Percentiles rank a stretch among this genome's conserved stretches.
Evolutionary conservation across 148 eudicot genomes (phyloP).

Genomic region (Heliamphora exappendiculata): DNA sequence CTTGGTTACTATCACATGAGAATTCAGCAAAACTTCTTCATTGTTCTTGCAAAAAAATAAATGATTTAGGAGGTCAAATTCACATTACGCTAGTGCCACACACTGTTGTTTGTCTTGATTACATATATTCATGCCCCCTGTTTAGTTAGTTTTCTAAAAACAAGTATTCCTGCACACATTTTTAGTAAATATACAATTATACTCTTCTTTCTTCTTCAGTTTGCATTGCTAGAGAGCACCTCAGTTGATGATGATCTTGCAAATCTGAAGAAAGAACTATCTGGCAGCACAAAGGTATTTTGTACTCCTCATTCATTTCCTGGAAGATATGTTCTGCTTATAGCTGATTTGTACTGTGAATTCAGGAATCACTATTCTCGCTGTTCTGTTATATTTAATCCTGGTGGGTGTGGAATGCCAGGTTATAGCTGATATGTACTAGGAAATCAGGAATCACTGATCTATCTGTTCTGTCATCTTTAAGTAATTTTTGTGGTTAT

Average conservation of each 20-base stretch:
- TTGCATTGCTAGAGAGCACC: constrained; percentile 81
- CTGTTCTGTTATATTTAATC: too few species aligned
- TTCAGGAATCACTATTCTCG: not conserved
- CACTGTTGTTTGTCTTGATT: not conserved
- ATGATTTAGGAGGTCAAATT: not conserved
- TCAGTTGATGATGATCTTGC: constrained; percentile 92
- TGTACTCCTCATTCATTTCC: not conserved
- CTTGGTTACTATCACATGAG: not conserved
- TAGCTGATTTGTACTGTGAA: not conserved
- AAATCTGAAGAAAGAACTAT: constrained; percentile 62
- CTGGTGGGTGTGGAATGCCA: too few species aligned
- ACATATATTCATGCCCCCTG: constrained; percentile 1
- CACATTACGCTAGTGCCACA: not conserved
- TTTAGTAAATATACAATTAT: constrained; percentile 8
- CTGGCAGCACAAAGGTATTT: constrained; percentile 72
- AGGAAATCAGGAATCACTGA: too few species aligned
- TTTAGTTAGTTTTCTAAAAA: not conserved
- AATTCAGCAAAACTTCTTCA: not conserved
- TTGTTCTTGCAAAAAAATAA: not conserved
- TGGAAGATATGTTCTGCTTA: not conserved
- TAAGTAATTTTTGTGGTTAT: not conserved
- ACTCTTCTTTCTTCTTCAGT: constrained; percentile 39
- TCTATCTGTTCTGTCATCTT: not conserved
- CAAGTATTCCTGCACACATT: not conserved
- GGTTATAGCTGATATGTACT: too few species aligned